phyloP scores from a whole-genome alignment of 257 asterid genomes.

The Fraxinus anomala region DNA sequence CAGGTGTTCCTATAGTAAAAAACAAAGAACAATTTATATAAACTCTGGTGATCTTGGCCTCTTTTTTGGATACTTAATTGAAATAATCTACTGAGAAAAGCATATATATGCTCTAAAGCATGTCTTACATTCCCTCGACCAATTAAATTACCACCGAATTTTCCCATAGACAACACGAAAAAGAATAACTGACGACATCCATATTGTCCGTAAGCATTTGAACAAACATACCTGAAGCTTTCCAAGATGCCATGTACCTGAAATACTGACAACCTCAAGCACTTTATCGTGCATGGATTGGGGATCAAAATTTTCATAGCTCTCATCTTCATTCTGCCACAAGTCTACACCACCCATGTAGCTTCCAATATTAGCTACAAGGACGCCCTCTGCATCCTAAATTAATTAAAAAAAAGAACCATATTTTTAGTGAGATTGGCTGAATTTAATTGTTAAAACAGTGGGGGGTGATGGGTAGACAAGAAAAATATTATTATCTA shows the following conservation, averaged over 20 bases:
- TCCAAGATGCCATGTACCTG: conserved; percentile 99
- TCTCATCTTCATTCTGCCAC: conserved; percentile 98
- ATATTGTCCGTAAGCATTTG: background rate
- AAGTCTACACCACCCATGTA: conserved; percentile 99
- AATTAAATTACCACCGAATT: conserved; percentile 12
- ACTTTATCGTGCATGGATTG: conserved; percentile 98
- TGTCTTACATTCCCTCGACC: conserved; percentile 1
- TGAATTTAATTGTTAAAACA: background rate
- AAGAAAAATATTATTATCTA: background rate
- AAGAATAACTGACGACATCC: conserved; percentile 1
- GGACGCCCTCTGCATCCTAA: conserved; percentile 97
- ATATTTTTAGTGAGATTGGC: conserved; percentile 23
- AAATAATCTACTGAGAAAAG: background rate
- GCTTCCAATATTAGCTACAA: conserved; percentile 93
- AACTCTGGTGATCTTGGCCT: conserved; percentile 18
- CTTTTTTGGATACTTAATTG: background rate
- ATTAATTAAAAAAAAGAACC: conserved; percentile 15
- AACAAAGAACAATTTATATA: conserved; percentile 3
- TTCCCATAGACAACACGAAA: background rate
- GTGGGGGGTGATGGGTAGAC: background rate
- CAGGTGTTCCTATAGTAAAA: background rate
- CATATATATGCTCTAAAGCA: conserved; percentile 17
- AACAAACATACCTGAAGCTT: conserved; percentile 77
- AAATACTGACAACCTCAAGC: conserved; percentile 96
- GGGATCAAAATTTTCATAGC: conserved; percentile 85